Evolutionary conservation across 2,329 filamentous ascomycete genomes (phyloP).

Genomic region (Periconia digitata): DNA sequence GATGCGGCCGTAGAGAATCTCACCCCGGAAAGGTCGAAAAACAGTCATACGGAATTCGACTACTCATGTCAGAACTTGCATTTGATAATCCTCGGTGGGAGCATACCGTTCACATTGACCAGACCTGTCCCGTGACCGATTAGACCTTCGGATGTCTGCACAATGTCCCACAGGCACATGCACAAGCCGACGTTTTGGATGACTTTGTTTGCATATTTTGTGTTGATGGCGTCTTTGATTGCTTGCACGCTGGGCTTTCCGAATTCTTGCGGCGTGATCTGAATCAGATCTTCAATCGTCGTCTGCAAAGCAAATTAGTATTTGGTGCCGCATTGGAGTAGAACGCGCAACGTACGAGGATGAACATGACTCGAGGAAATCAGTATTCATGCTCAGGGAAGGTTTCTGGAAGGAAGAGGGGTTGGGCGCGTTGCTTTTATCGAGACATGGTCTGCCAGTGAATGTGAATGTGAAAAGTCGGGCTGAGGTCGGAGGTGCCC

Average conservation of each 20-base stretch:
- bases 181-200: slow-evolving; percentile 94
- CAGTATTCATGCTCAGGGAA: slow-evolving; percentile 28
- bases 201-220: slow-evolving; percentile 96
- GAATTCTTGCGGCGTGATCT: slow-evolving; percentile 88
- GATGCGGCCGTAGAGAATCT: slow-evolving; percentile 85
- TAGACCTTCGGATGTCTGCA: slow-evolving; percentile 86
- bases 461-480: slow-evolving; percentile 8
- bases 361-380: slow-evolving; percentile 36
- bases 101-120: slow-evolving; percentile 86
- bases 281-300: slow-evolving; percentile 90
- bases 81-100: neutral
- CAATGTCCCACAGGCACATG: slow-evolving; percentile 87
- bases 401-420: slow-evolving; percentile 2
- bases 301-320: slow-evolving; percentile 58
- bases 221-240: slow-evolving; percentile 95
- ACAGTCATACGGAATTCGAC: slow-evolving; percentile 93
- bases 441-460: slow-evolving; percentile 5
- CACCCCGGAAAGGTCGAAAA: slow-evolving; percentile 93
- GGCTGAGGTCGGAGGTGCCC: neutral
- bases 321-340: neutral
- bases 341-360: slow-evolving; percentile 35
- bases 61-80: slow-evolving; percentile 38
- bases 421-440: slow-evolving; percentile 15
- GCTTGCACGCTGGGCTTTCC: slow-evolving; percentile 78
- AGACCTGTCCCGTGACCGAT: slow-evolving; percentile 91